Evolutionary conservation across 1,284 basidiomycete species (phyloP), one percentile per base, ranked within the genome.

Genomic region (Pholiota adiposa): DNA sequence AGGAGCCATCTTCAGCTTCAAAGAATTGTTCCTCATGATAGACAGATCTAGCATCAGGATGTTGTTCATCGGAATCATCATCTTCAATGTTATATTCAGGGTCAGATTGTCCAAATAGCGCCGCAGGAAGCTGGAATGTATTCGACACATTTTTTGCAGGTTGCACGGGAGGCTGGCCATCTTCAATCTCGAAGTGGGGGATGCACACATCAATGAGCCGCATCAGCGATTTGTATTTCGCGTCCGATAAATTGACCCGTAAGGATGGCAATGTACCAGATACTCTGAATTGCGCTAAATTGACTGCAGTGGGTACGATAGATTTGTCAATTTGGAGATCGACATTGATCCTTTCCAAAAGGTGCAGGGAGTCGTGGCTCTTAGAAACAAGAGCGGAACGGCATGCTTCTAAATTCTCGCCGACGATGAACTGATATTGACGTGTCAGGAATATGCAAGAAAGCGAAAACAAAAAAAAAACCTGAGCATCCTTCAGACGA

Each of bases 141-240:
- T 71, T 67, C 11, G 78, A 50, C 19, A 68, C 61, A 19, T 66
- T 62, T 25, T 71, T 71, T 14, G 65, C 62, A 11, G 70, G 67
- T 27, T 68, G 62, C 58, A 71, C 56, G 33, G 61, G 60, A n/a
- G n/a, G n/a, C 63, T 59, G 51, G 27, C 71, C n/a, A n/a, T n/a
- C 69, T 33, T 81, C 83, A 46, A 88, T 83, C 53, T 83, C 91
- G 67, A 98, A 90, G 59, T 90, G 85, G 3, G 97, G 97, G 40
- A 99, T 89, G 29, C 91, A 88, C 11, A 96, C 90, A 68, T 98
- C 96, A 69, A 99, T 88, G 63, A 99, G 83, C 18, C 92, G 87
- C 93, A 99, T 96, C 46, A 99, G 77, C 2, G 91, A 87, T 76
- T 97, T 94, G 78, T 99, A 99, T 76, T 99, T 99, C 21, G 84